Evolutionary conservation across 352 stramenopile species (phyloP).

Genomic region (Globisporangium acanthophoron): DNA sequence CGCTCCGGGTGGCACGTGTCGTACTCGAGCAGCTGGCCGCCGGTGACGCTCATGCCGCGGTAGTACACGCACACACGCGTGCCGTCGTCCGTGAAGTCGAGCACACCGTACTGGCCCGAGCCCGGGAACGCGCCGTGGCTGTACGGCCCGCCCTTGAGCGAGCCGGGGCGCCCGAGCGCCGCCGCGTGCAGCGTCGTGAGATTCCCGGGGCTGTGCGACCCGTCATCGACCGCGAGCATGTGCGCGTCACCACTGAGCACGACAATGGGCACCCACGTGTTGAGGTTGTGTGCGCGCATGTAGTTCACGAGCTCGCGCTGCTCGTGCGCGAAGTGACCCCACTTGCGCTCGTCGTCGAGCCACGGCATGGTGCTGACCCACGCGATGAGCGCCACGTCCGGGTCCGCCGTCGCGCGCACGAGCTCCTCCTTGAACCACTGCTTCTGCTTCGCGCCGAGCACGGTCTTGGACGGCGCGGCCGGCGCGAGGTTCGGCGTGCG

Average conservation of each 20-base stretch:
- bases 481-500: constrained; percentile 61
- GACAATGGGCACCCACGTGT: constrained; percentile 68
- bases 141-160: constrained; percentile 85
- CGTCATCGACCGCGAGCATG: constrained; percentile 87
- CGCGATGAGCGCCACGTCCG: constrained; percentile 58
- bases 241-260: constrained; percentile 86
- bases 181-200: constrained; percentile 78
- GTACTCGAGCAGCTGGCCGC: constrained; percentile 62
- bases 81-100: constrained; percentile 77
- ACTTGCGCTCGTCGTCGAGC: constrained; percentile 83
- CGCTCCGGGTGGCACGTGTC: constrained; percentile 66
- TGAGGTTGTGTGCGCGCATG: constrained; percentile 56
- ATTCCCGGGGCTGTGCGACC: constrained; percentile 62
- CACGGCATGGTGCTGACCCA: constrained; percentile 89
- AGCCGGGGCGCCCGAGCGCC: constrained; percentile 70
- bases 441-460: constrained; percentile 82
- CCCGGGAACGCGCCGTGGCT: constrained; percentile 79
- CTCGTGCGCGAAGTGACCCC: constrained; percentile 80
- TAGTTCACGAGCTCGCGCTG: constrained; percentile 74
- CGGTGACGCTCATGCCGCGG: constrained; percentile 52
- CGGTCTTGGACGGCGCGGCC: constrained; percentile 70
- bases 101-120: constrained; percentile 71
- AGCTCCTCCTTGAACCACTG: constrained; percentile 85
- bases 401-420: constrained; percentile 45
- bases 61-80: constrained; percentile 62